Base-by-base conservation (phyloP, 176 grass and related monocot genomes). In the Zoysia pacifica region DNA sequence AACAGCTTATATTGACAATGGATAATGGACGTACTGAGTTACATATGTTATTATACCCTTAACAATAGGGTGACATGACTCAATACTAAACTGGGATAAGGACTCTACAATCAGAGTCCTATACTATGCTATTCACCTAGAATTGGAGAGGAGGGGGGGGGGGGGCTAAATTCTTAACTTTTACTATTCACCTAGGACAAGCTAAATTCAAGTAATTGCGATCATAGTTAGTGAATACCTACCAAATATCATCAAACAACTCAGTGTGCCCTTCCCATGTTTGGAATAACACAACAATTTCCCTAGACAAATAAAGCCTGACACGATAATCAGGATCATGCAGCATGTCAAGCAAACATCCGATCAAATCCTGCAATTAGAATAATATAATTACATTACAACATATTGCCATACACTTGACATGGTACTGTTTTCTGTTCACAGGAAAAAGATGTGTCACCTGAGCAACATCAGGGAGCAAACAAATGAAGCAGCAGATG, bases 281-380 rank as follows among this genome's bases (percentile, higher is more conserved):
- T 82, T 92, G 87, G 85, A 97, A 97, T 84, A 94, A 84, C 77
- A 97, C 60, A 69, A 79, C 63, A 28, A 97, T 81, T 90, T 92
- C 91, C 91, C 83, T 90, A 60, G 89, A 87, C 74, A 94, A 87
- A 85, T 90, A 92, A 73, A 97, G 83, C 74, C 94, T 90, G 38
- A 97, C 94, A 69, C 94, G 87, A 70, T 97, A 97, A 90, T 97
- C 94, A 72, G 69, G 53, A 86, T 97, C 94, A 83, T 94, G 89
- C 77, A 97, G 86, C 94, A 97, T 94, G 72, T 81, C 83, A 83
- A 97, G 85, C 82, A 97, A 89, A 79, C 71, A 70, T 43, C 87
- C 91, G 62, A 83, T 94, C 87, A 97, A 85, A 71, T 89, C 87
- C 94, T 97, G 85, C 82, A 82, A 84, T 75, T 55, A 52, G n/a